Evolutionary conservation across 257 asterid species (phyloP).

Genomic region (Salvia rosmarinus): DNA sequence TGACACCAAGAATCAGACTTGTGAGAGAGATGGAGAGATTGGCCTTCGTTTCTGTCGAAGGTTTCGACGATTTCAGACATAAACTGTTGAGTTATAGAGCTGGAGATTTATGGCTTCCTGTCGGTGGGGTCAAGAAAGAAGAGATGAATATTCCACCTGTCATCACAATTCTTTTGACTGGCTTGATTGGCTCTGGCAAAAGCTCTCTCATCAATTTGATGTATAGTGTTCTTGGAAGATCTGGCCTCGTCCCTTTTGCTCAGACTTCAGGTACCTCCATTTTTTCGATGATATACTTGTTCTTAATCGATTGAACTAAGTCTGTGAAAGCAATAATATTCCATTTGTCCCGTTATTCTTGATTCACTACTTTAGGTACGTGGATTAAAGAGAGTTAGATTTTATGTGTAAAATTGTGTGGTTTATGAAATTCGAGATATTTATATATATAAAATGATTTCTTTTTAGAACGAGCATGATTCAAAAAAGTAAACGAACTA

Average conservation of each 20-base stretch:
- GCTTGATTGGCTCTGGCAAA: slow-evolving; percentile 56
- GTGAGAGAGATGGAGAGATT: slow-evolving; percentile 75
- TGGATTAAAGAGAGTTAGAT: too few relatives aligned
- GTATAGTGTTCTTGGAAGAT: slow-evolving; percentile 75
- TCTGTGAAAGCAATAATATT: too few relatives aligned
- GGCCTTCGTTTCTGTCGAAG: slow-evolving; percentile 57
- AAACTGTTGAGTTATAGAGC: slow-evolving; percentile 56
- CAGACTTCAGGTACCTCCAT: slow-evolving; percentile 55
- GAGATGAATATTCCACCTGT: slow-evolving; percentile 56
- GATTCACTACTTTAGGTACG: too few relatives aligned
- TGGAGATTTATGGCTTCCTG: slow-evolving; percentile 73
- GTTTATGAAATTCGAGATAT: too few relatives aligned
- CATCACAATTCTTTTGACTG: slow-evolving; percentile 52
- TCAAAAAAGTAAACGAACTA: too few relatives aligned
- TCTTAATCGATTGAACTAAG: too few relatives aligned
- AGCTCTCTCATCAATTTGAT: slow-evolving; percentile 64
- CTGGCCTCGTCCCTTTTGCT: slow-evolving; percentile 78
- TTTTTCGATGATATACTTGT: background rate
- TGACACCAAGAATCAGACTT: slow-evolving; percentile 58
- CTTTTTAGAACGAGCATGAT: too few relatives aligned
- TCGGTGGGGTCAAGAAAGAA: slow-evolving; percentile 68
- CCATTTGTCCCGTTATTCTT: too few relatives aligned
- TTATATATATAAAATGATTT: too few relatives aligned
- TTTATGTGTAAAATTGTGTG: too few relatives aligned
- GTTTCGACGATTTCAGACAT: slow-evolving; percentile 57